phyloP scores from a whole-genome alignment of 2,329 filamentous ascomycete genomes.

The Tolypocladium sp. region DNA sequence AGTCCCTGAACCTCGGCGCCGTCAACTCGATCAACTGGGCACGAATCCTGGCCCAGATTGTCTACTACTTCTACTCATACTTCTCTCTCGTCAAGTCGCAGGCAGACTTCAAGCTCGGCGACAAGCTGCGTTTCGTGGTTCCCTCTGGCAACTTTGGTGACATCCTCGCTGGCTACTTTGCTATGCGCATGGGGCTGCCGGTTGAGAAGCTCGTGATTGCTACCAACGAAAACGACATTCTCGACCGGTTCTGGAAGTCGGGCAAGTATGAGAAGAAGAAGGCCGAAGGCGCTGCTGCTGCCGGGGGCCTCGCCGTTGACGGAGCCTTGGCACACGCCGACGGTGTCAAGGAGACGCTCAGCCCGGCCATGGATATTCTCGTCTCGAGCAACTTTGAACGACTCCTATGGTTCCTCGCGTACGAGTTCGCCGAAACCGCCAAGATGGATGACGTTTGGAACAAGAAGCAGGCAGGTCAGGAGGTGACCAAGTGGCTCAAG shows the following conservation, averaged over 20 bases:
- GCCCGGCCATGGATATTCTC: constrained; percentile 95
- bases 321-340: constrained; percentile 55
- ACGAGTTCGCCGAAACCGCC: constrained; percentile 52
- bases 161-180: constrained; percentile 89
- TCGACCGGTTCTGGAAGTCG: constrained; percentile 89
- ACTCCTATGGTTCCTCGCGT: constrained; percentile 85
- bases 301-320: constrained; percentile 55
- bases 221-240: constrained; percentile 96
- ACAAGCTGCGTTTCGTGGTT: constrained; percentile 75
- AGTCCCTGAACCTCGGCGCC: constrained; percentile 73
- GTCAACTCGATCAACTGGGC: constrained; percentile 98
- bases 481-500: constrained; percentile 69
- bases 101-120: constrained; percentile 50
- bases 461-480: constrained; percentile 62
- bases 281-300: constrained; percentile 41
- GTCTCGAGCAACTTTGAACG: constrained; percentile 96
- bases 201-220: constrained; percentile 83
- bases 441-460: constrained; percentile 58
- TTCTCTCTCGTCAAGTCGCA: constrained; percentile 63
- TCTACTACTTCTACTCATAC: constrained; percentile 95
- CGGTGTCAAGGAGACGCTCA: constrained; percentile 83
- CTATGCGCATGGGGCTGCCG: constrained; percentile 80
- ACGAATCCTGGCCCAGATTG: constrained; percentile 89
- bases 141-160: constrained; percentile 97
- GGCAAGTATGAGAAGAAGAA: constrained; percentile 83